Conservation (phyloP, 2,329 filamentous ascomycete species). For the Dryadomyces quercivorus region DNA sequence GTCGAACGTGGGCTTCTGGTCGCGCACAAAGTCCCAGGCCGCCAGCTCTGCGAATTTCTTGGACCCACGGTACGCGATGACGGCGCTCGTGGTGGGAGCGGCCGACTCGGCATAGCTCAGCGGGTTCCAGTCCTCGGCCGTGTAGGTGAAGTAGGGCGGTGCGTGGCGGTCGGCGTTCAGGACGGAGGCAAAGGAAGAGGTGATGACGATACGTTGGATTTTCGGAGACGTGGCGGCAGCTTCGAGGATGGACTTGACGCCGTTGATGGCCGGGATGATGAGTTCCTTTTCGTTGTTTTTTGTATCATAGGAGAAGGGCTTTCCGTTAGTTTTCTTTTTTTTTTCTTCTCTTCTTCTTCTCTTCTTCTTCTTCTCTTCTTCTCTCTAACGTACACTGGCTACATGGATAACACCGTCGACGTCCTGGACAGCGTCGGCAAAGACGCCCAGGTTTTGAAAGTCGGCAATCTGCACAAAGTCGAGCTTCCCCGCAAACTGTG, state of each 20-base stretch:
- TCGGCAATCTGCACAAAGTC: slow-evolving; percentile 30
- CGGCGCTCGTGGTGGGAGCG: slow-evolving; percentile 19
- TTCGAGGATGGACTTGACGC: slow-evolving; percentile 27
- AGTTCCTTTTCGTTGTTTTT: slow-evolving; percentile 32
- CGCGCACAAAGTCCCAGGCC: slow-evolving; percentile 38
- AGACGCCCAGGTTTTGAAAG: slow-evolving; percentile 21
- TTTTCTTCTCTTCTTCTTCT: neutral
- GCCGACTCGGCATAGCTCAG: slow-evolving; percentile 31
- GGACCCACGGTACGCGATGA: slow-evolving; percentile 38
- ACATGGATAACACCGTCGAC: slow-evolving; percentile 21
- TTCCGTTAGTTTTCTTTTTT: no score
- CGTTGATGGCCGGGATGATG: slow-evolving; percentile 31
- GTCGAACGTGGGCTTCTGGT: slow-evolving; percentile 30
- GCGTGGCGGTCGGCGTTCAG: slow-evolving; percentile 14
- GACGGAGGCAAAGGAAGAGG: slow-evolving; percentile 12
- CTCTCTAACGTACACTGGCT: slow-evolving; percentile 10
- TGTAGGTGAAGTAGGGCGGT: slow-evolving; percentile 20
- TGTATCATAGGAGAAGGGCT: slow-evolving; percentile 25
- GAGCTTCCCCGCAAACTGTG: slow-evolving; percentile 19
- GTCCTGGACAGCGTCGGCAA: slow-evolving; percentile 17
- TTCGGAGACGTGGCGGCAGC: slow-evolving; percentile 17
- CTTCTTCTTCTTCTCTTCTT: neutral
- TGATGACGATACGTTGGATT: slow-evolving; percentile 17
- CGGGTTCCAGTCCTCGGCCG: slow-evolving; percentile 41
- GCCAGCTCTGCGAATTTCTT: slow-evolving; percentile 42